These are phyloP conservation scores for Fraxinus americana DNA, from an alignment of 257 asterid species.

Conservation along the genomic window DNA sequence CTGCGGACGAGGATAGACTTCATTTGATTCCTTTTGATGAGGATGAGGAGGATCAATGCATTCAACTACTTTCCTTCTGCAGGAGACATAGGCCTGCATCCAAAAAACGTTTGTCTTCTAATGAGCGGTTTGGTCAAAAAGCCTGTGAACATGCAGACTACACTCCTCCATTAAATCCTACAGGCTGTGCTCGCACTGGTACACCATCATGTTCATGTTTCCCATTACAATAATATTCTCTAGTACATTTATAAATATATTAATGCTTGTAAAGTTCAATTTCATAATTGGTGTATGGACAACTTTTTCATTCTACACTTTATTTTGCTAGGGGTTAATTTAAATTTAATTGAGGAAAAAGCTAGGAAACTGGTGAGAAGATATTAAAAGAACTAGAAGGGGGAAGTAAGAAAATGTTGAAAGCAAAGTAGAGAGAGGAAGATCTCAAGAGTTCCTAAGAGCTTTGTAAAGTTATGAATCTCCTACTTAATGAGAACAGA, in stretches of 20 bases:
- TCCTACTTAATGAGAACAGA: not conserved
- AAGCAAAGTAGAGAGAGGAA: not conserved
- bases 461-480: not conserved
- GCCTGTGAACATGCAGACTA: constrained; percentile 55
- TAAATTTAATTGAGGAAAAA: not conserved
- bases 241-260: not conserved
- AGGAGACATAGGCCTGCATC: constrained; percentile 82
- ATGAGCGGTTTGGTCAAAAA: constrained; percentile 50
- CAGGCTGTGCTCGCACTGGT: constrained; percentile 98
- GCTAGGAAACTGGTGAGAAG: not conserved
- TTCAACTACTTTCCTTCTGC: constrained; percentile 90
- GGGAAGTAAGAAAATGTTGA: constrained; percentile 1
- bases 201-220: constrained; percentile 25
- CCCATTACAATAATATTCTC: constrained; percentile 10
- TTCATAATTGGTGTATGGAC: constrained; percentile 18
- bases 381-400: not conserved
- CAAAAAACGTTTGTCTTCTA: constrained; percentile 51
- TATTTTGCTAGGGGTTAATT: not conserved
- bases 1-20: constrained; percentile 81
- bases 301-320: constrained; percentile 17
- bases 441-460: not conserved
- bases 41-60: constrained; percentile 86
- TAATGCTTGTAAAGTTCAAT: not conserved
- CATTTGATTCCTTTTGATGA: constrained; percentile 73
- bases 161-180: constrained; percentile 68